A percentile compares a stretch with the other conserved stretches of the same genome.
These are phyloP conservation scores for Daldinia eschscholtzii DNA, from an alignment of 2,329 filamentous ascomycete species.

Conservation along the genomic window DNA sequence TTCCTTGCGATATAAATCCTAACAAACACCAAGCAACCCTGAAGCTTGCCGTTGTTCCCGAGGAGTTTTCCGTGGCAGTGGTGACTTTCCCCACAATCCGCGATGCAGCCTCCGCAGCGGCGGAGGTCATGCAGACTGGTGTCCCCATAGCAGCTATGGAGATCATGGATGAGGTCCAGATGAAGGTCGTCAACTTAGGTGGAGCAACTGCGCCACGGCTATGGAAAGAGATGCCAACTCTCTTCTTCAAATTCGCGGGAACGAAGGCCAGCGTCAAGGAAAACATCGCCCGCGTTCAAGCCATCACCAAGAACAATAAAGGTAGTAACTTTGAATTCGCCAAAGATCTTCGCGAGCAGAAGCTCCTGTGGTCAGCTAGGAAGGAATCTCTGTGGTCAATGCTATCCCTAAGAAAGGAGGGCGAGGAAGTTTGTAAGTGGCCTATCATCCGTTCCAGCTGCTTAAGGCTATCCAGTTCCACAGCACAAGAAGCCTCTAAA, in stretches of 20 bases:
- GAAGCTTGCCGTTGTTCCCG: slow-evolving; percentile 81
- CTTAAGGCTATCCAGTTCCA: not conserved
- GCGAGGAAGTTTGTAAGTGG: slow-evolving; percentile 78
- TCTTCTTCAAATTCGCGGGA: slow-evolving; percentile 90
- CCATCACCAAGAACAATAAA: slow-evolving; percentile 74
- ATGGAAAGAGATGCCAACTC: slow-evolving; percentile 81
- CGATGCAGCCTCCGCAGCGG: slow-evolving; percentile 79
- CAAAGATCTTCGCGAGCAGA: slow-evolving; percentile 75
- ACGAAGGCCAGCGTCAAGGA: slow-evolving; percentile 83
- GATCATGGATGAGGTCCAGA: slow-evolving; percentile 90
- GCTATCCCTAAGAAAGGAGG: slow-evolving; percentile 74
- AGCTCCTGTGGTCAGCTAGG: slow-evolving; percentile 81
- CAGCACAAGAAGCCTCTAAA: not conserved
- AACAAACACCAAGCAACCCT: slow-evolving; percentile 69
- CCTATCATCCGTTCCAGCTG: slow-evolving; percentile 58
- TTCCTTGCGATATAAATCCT: too few species aligned
- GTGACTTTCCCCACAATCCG: slow-evolving; percentile 83
- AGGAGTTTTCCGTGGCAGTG: slow-evolving; percentile 82
- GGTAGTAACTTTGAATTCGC: slow-evolving; percentile 82
- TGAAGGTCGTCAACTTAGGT: slow-evolving; percentile 83
- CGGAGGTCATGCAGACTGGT: slow-evolving; percentile 79
- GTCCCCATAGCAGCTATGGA: slow-evolving; percentile 83
- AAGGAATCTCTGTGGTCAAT: slow-evolving; percentile 90
- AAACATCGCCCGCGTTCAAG: slow-evolving; percentile 77
- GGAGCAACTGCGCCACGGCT: slow-evolving; percentile 75